Evolutionary conservation across 2,329 filamentous ascomycete genomes (phyloP).

Genomic region (Arthrobotrys pseudoclavata): DNA sequence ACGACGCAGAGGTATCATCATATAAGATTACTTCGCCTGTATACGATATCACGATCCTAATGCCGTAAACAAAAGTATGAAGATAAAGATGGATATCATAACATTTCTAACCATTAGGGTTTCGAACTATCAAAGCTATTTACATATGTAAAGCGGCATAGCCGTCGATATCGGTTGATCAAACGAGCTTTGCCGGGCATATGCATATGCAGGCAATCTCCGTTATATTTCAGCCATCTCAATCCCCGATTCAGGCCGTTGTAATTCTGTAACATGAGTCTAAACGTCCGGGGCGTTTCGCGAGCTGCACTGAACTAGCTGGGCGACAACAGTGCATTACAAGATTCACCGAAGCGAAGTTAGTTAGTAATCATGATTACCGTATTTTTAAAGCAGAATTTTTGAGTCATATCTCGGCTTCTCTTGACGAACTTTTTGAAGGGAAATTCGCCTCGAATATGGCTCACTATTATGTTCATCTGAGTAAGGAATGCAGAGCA

Average conservation of each 20-base stretch:
- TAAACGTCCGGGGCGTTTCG: background rate
- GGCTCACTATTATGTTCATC: background rate
- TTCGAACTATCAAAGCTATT: slow-evolving; percentile 4
- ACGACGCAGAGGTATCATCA: slow-evolving; percentile 22
- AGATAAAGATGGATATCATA: background rate
- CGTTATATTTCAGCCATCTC: slow-evolving; percentile 23
- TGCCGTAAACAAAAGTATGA: background rate
- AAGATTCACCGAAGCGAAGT: background rate
- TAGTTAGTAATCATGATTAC: slow-evolving; percentile 13
- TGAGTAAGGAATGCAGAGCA: background rate
- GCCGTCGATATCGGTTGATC: slow-evolving; percentile 27
- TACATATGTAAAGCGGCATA: slow-evolving; percentile 16
- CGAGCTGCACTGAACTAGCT: background rate
- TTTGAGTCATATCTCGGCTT: background rate
- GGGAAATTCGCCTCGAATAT: background rate
- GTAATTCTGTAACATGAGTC: background rate
- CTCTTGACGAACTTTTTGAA: background rate
- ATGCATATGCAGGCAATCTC: slow-evolving; percentile 24
- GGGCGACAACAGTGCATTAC: background rate
- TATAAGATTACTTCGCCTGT: slow-evolving; percentile 24
- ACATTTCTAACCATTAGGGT: slow-evolving; percentile 11
- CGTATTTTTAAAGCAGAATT: background rate
- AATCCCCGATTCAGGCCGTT: slow-evolving; percentile 9
- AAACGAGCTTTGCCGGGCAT: slow-evolving; percentile 21
- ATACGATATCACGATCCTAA: background rate